Evolutionary conservation across 2,329 filamentous ascomycete genomes (phyloP).

Genomic region (Cytospora piceicola): DNA sequence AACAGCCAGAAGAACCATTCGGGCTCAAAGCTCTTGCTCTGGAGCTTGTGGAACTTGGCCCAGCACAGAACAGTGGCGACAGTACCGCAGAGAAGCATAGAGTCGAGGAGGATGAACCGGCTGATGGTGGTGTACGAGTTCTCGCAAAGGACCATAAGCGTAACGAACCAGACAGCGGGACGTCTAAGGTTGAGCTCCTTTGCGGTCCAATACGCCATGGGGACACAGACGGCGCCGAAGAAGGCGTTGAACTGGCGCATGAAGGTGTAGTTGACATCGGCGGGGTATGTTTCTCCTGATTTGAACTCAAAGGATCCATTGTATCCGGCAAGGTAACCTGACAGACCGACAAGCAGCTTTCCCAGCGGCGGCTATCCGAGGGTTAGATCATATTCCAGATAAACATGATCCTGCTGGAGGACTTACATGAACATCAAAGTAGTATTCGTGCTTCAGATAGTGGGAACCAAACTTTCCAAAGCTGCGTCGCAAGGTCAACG

Average conservation of each 20-base stretch:
- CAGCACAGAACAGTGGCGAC: conserved; percentile 96
- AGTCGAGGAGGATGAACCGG: conserved; percentile 96
- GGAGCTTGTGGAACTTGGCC: conserved; percentile 92
- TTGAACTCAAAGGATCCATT: conserved; percentile 99
- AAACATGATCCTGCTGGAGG: background rate
- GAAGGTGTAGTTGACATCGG: conserved; percentile 93
- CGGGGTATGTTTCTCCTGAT: conserved; percentile 92
- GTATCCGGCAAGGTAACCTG: conserved; percentile 94
- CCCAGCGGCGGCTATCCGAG: conserved; percentile 77
- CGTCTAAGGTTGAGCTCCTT: conserved; percentile 85
- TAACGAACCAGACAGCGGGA: conserved; percentile 91
- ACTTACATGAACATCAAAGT: conserved; percentile 73
- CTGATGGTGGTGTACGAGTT: conserved; percentile 99
- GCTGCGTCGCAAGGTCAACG: conserved; percentile 46
- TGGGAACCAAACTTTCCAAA: conserved; percentile 99
- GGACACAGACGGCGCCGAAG: conserved; percentile 91
- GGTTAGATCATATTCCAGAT: conserved; percentile 30
- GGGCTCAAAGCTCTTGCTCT: conserved; percentile 80
- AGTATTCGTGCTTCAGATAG: conserved; percentile 98
- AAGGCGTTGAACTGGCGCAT: conserved; percentile 98
- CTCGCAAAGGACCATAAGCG: conserved; percentile 96
- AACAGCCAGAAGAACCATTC: conserved; percentile 97
- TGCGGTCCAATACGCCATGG: conserved; percentile 93
- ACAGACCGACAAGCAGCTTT: conserved; percentile 97
- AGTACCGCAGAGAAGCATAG: conserved; percentile 98